Conservation (phyloP, 192 early-diverging fungal species). For the Coemansia sp. region DNA sequence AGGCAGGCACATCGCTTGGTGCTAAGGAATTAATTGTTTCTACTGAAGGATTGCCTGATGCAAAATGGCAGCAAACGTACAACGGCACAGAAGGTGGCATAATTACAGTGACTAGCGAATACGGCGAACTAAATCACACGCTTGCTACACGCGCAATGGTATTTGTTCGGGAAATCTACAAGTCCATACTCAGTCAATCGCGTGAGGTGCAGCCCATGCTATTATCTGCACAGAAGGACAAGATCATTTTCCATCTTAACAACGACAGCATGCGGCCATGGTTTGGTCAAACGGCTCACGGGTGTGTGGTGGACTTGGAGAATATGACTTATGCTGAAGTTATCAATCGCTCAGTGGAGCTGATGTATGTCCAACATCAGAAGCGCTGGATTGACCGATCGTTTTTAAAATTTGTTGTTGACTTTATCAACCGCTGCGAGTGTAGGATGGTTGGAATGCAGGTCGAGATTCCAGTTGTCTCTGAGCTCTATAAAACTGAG, state of each 20-base stretch:
- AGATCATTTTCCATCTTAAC: conserved; percentile 85
- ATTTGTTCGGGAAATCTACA: conserved; percentile 79
- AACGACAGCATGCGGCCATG: conserved; percentile 88
- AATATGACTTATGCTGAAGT: conserved; percentile 94
- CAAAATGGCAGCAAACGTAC: conserved; percentile 84
- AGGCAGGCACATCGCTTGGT: conserved; percentile 68
- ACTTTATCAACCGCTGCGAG: conserved; percentile 81
- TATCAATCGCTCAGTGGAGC: conserved; percentile 71
- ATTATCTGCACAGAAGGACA: conserved; percentile 68
- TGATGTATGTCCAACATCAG: conserved; percentile 72
- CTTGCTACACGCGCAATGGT: conserved; percentile 79
- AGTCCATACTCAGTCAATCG: conserved; percentile 76
- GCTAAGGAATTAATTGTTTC: conserved; percentile 86
- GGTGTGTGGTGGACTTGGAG: conserved; percentile 71
- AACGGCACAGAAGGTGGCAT: conserved; percentile 76
- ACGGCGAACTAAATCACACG: conserved; percentile 92
- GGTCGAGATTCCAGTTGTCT: neutral
- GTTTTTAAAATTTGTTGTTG: conserved; percentile 68
- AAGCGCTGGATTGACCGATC: conserved; percentile 77
- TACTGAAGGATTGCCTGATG: conserved; percentile 74
- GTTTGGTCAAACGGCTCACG: conserved; percentile 82
- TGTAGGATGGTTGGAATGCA: conserved; percentile 64
- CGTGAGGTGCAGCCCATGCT: conserved; percentile 74
- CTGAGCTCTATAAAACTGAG: neutral
- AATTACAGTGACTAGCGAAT: conserved; percentile 82